phyloP scores from a whole-genome alignment of 257 asterid species.

The Petunia axillaris region DNA sequence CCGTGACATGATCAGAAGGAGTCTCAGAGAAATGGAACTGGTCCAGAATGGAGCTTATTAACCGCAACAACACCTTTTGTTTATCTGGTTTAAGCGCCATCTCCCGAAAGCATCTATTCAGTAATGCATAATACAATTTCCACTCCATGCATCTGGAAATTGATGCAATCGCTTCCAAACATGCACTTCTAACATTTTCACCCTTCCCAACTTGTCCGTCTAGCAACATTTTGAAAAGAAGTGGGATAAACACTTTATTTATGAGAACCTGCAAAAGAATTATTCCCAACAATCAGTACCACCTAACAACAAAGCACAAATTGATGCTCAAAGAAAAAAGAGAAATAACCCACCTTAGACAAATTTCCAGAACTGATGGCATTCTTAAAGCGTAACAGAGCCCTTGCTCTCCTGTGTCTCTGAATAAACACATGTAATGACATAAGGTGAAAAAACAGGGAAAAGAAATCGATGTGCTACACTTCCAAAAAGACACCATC shows the following conservation, averaged over 20 bases:
- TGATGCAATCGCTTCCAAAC: slow-evolving; percentile 78
- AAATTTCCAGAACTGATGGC: slow-evolving; percentile 52
- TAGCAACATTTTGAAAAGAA: slow-evolving; percentile 75
- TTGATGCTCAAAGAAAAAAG: slow-evolving; percentile 8
- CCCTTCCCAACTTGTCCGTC: slow-evolving; percentile 79
- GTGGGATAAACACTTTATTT: slow-evolving; percentile 72
- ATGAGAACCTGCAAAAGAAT: slow-evolving; percentile 60
- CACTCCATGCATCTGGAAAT: slow-evolving; percentile 81
- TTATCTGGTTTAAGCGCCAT: slow-evolving; percentile 68
- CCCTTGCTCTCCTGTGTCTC: slow-evolving; percentile 96
- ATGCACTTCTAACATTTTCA: slow-evolving; percentile 80
- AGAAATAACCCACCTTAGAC: slow-evolving; percentile 59
- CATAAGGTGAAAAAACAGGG: slow-evolving; percentile 22
- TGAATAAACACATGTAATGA: slow-evolving; percentile 41
- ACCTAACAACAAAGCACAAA: slow-evolving; percentile 22
- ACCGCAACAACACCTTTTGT: slow-evolving; percentile 68
- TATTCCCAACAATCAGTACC: slow-evolving; percentile 1
- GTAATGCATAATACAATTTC: slow-evolving; percentile 64
- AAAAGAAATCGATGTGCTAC: not conserved
- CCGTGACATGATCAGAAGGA: slow-evolving; percentile 40
- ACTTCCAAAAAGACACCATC: not conserved
- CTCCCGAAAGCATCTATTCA: slow-evolving; percentile 74
- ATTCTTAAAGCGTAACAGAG: slow-evolving; percentile 66
- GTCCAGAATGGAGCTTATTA: slow-evolving; percentile 74
- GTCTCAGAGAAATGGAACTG: slow-evolving; percentile 68